These are phyloP conservation scores for Sphaerulina musiva DNA, from an alignment of 2,329 filamentous ascomycete species.

Conservation along the genomic window DNA sequence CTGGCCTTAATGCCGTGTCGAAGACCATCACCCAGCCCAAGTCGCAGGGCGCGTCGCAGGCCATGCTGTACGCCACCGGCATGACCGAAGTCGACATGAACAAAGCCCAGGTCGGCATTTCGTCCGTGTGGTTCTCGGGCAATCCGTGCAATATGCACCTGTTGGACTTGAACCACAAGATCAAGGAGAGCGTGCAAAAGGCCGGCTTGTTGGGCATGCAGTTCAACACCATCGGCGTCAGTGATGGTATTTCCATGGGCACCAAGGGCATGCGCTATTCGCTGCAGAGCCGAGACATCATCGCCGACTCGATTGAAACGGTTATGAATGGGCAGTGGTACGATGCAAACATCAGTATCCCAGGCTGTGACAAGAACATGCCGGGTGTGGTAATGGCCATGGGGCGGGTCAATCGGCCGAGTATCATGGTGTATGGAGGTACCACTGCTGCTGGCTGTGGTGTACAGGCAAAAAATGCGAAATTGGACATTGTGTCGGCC, in stretches of 20 bases:
- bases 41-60: constrained; percentile 95
- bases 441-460: constrained; percentile 89
- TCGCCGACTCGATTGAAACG: constrained; percentile 96
- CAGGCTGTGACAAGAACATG: constrained; percentile 99
- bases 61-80: constrained; percentile 96
- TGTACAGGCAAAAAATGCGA: constrained; percentile 57
- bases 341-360: constrained; percentile 92
- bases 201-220: constrained; percentile 83
- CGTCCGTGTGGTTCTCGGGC: constrained; percentile 94
- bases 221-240: constrained; percentile 98
- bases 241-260: constrained; percentile 96
- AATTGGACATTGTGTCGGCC: constrained; percentile 88
- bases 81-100: constrained; percentile 79
- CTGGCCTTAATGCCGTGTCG: constrained; percentile 73
- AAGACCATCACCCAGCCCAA: constrained; percentile 88
- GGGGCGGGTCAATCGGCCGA: constrained; percentile 88
- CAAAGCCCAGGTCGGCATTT: constrained; percentile 96
- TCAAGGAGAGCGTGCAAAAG: constrained; percentile 64
- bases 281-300: constrained; percentile 82
- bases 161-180: constrained; percentile 74
- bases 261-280: constrained; percentile 89
- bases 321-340: constrained; percentile 99
- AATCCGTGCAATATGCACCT: constrained; percentile 99
- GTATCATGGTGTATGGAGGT: constrained; percentile 96
- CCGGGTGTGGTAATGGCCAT: constrained; percentile 69